A percentile compares a stretch with the other conserved stretches of the same genome.
These are phyloP conservation scores for Globisporangium ultimum DNA, from an alignment of 352 stramenopile species.

Conservation along the genomic window DNA sequence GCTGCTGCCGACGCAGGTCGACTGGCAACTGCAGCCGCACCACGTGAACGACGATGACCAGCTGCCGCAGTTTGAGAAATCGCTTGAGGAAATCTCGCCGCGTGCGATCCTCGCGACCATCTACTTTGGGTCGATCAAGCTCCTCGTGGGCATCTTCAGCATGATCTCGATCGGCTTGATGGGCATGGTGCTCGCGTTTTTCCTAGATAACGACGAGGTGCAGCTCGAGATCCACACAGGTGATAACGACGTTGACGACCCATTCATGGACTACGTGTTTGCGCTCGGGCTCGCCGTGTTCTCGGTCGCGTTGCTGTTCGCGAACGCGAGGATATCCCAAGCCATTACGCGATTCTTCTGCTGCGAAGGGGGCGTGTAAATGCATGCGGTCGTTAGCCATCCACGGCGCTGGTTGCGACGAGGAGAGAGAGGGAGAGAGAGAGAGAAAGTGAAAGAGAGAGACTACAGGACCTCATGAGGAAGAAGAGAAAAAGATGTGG, in stretches of 20 bases:
- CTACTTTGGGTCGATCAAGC: slow-evolving; percentile 52
- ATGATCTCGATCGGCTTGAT: slow-evolving; percentile 28
- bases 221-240: slow-evolving; percentile 14
- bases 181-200: slow-evolving; percentile 23
- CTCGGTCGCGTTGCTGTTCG: slow-evolving; percentile 36
- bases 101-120: slow-evolving; percentile 34
- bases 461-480: too few relatives aligned
- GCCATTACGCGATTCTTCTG: slow-evolving; percentile 55
- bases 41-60: slow-evolving; percentile 11
- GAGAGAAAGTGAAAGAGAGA: slow-evolving; percentile 1
- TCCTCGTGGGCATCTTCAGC: slow-evolving; percentile 31
- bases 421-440: not conserved
- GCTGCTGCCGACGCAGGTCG: slow-evolving; percentile 34
- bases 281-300: slow-evolving; percentile 26
- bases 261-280: slow-evolving; percentile 28
- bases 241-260: slow-evolving; percentile 15
- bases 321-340: slow-evolving; percentile 34
- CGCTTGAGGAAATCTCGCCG: slow-evolving; percentile 29
- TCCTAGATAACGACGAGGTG: slow-evolving; percentile 27
- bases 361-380: slow-evolving; percentile 24
- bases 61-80: slow-evolving; percentile 32
- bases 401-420: not conserved
- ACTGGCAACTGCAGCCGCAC: slow-evolving; percentile 15
- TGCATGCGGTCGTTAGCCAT: not conserved
- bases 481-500: too few relatives aligned